Evolutionary conservation across 768 basidiomycete genomes (phyloP), one percentile per base, ranked within the genome.

Genomic region (Heimioporus sp.): DNA sequence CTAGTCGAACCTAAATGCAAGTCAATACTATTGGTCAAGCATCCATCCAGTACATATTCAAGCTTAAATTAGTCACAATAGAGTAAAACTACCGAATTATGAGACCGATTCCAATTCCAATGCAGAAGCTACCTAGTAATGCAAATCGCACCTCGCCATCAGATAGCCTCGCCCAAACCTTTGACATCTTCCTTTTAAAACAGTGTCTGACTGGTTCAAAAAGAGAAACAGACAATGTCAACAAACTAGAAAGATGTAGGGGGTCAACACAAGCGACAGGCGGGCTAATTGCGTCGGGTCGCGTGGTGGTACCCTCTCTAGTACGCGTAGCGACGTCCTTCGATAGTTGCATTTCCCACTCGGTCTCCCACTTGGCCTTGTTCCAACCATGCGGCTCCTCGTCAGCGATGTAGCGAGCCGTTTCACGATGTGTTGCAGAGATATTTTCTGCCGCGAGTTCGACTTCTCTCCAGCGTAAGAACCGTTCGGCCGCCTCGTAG

Each of bases 381-480:
- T 78, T 76, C 86, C 85, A 87, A 3, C 59, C 64, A 12, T 64
- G 52, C 40, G 50, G 28, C 49, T 48, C 64, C 63, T 53, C 64
- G 19, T 20, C 8, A 47, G 56, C 59, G 17, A 63, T 42, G 47
- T 54, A 53, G 15, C 49, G 50, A 19, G 46, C 41, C 6, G 51
- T 66, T 51, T 66, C 69, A 4, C 68, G 66, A 48, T 60, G 66
- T 4, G 54, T 57, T 46, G 56, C 61, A 34, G 69, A 70, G 37
- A 83, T 72, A 34, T 69, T 69, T 52, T 76, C 74, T 7, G 80
- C 78, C 11, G 78, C 79, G 17, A 77, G 73, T 55, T 86, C 82
- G 24, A 88, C 79, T 63, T 87, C 87, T 31, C 85, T 73, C 87
- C 87, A 89, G 30, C 80, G 78, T 50, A 87, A 65, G 66, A 87